Base-by-base conservation (phyloP, 495 filamentous ascomycete genomes). In the Podospora sp. region DNA sequence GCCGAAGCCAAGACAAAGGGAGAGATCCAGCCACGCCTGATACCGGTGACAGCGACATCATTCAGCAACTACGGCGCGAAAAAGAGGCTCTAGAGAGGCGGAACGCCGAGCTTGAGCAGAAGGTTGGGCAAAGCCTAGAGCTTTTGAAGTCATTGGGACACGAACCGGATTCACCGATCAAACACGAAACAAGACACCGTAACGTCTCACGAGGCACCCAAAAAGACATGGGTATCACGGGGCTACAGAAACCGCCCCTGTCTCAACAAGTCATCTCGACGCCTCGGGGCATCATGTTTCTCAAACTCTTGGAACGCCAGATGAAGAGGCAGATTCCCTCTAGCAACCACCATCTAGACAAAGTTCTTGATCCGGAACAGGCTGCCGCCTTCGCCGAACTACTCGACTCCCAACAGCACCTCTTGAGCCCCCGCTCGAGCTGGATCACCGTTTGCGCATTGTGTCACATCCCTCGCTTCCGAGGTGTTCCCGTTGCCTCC, bases 381-480 rank as follows among this genome's bases (percentile, higher is more conserved):
- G 60, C 60, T 8, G 46, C 25, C 12, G 26, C 20, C 3, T 49
- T 63, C 12, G 60, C 40, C 20, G n/a, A n/a, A 1, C 6, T 22
- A 18, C 60, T 62, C 11, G 36, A 62, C 50, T n/a, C 35, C 6
- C 35, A 46, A 0, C 60, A 20, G 5, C 20, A 62, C 8, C 33
- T 50, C 0, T 27, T 63, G 22, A 20, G 22, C 11, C 26, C 46
- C 20, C 9, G 46, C 2, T 63, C 46, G 22, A 52, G 21, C 1
- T 63, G 40, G 35, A 46, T 46, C 4, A 27, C 46, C 14, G 60
- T 63, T 18, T 63, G 60, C 60, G 49, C 60, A 7, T 49, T 63
- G 11, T 63, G 60, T 21, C 49, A 63, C n/a, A n/a, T 52, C n/a
- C 60, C 36, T 14, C n/a, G 22, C 5, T 57, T 24, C 22, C 20